Percentiles rank a stretch among this genome's conserved stretches.
These are phyloP conservation scores for Suhomyces emberorum DNA, from an alignment of 805 yeast species.

Conservation along the genomic window DNA sequence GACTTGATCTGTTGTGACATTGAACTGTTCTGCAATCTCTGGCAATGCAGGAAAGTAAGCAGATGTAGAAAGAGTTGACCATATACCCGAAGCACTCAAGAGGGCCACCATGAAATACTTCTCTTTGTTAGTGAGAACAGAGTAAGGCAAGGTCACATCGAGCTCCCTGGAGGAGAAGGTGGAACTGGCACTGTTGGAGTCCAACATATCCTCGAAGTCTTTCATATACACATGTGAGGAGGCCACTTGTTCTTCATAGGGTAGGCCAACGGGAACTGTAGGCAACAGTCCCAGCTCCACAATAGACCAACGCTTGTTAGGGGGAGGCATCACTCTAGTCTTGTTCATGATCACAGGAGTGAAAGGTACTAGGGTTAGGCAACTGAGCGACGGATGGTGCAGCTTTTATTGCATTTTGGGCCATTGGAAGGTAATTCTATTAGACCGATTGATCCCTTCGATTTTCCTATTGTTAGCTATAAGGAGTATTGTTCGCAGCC, in stretches of 20 bases:
- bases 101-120: slow-evolving; percentile 30
- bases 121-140: slow-evolving; percentile 45
- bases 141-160: slow-evolving; percentile 32
- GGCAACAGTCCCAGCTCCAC: neutral
- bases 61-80: slow-evolving; percentile 72
- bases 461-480: neutral
- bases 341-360: no score
- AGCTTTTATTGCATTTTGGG: no score
- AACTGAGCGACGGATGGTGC: no score
- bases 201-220: neutral
- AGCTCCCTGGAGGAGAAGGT: slow-evolving; percentile 1
- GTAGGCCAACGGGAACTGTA: neutral
- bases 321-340: no score
- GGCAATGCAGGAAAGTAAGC: slow-evolving; percentile 79
- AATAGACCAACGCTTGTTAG: neutral
- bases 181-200: neutral
- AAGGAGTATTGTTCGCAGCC: slow-evolving; percentile 3
- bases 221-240: no score
- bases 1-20: slow-evolving; percentile 53
- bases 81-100: slow-evolving; percentile 51
- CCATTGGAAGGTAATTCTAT: no score
- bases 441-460: neutral
- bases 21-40: slow-evolving; percentile 50
- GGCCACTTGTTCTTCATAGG: neutral
- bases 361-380: no score